Evolutionary conservation across 768 basidiomycete species (phyloP), one percentile per base, ranked within the genome.

Genomic region (Gloeopeniophorella convolvens): DNA sequence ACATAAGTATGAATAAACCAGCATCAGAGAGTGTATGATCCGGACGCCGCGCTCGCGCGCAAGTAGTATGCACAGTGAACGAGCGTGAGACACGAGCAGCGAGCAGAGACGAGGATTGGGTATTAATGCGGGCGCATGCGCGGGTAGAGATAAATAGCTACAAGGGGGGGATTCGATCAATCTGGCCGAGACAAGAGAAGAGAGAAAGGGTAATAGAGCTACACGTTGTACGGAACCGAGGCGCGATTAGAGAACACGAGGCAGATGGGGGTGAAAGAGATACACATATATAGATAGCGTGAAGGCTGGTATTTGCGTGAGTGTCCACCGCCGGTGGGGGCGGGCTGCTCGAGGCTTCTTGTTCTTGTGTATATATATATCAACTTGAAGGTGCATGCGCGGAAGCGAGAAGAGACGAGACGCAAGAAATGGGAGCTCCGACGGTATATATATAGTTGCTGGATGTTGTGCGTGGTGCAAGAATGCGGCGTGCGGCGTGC

Each of bases 171-270:
- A 33, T n/a, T n/a, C n/a, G n/a, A 35, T 20, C 27, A 5, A 28
- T 33, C 3, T 24, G 10, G 34, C 20, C n/a, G 45, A 39, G 28
- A 35, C 46, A 24, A n/a, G n/a, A n/a, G 33, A 31, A 42, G 30
- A 15, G 30, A 23, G 23, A 27, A 24, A 41, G 46, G 43, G 35
- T 9, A 18, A 54, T 54, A 54, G 31, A 36, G 53, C 53, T 54
- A 54, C 53, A 54, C 33, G 8, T 12, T 48, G 41, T 35, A 52
- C 3, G 13, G 13, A 40, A 40, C 24, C 24, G 40, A 52, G 51
- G 41, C 28, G 26, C 18, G 37, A 30, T 40, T 20, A 40, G 21
- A 40, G 40, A 35, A 15, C 34, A 35, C n/a, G n/a, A n/a, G n/a
- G n/a, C n/a, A n/a, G n/a, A n/a, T n/a, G n/a, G n/a, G n/a, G n/a